A percentile compares a stretch with the other conserved stretches of the same genome.
These are phyloP conservation scores for Bipolaris bicolor DNA, from an alignment of 2,329 filamentous ascomycete species.

Conservation along the genomic window DNA sequence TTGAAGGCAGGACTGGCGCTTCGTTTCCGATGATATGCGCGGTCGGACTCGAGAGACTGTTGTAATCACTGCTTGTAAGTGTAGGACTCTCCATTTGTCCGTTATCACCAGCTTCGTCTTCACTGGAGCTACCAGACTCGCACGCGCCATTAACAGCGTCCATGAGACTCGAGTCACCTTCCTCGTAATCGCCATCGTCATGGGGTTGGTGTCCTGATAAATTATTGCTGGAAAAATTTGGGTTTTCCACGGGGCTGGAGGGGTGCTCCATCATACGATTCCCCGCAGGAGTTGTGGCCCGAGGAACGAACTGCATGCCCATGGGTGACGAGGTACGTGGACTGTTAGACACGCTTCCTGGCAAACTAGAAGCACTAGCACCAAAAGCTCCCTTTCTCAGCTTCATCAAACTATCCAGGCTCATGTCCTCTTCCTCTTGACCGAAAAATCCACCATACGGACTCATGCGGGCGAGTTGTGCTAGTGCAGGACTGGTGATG, in stretches of 20 bases:
- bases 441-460: conserved; percentile 60
- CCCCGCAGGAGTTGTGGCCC: conserved; percentile 37
- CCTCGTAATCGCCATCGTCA: conserved; percentile 20
- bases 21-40: conserved; percentile 15
- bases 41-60: conserved; percentile 34
- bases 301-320: conserved; percentile 44
- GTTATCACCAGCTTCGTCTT: conserved; percentile 19
- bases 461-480: conserved; percentile 70
- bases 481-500: conserved; percentile 73
- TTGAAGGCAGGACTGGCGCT: conserved; percentile 26
- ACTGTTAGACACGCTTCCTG: conserved; percentile 58
- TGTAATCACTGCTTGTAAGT: conserved; percentile 40
- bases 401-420: conserved; percentile 72
- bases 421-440: conserved; percentile 69
- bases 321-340: conserved; percentile 48
- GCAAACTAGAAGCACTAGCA: conserved; percentile 73
- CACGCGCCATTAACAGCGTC: conserved; percentile 40
- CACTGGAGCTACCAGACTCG: conserved; percentile 26
- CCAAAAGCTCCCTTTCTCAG: conserved; percentile 80
- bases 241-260: conserved; percentile 33
- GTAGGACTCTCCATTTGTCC: conserved; percentile 41
- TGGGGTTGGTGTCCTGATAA: conserved; percentile 25
- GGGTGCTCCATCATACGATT: conserved; percentile 38
- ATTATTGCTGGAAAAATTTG: conserved; percentile 29
- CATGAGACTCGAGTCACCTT: conserved; percentile 29